Evolutionary conservation across 768 basidiomycete genomes (phyloP), one percentile per base, ranked within the genome.

Genomic region (Mycena maculata): DNA sequence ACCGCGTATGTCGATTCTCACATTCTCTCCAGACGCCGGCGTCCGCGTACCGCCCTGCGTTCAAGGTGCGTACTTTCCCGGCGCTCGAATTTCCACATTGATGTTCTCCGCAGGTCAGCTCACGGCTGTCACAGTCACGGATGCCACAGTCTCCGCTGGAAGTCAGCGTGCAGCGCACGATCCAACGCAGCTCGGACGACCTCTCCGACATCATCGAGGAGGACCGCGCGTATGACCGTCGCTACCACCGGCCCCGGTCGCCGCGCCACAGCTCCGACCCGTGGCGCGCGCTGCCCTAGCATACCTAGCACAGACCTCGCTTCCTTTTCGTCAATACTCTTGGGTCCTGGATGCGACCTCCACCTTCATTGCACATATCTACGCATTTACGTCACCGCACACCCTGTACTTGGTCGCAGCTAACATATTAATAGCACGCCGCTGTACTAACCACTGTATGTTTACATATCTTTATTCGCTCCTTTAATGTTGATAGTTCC

Each of bases 181-280:
- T 39, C 20, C n/a, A 27, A 23, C 66, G 66, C 60, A 45, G 18
- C 28, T 67, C 66, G 18, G 55, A 61, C 18, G 66, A 67, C 4
- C 28, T 56, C 9, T 44, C 45, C 9, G 59, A 60, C 8, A 22
- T 55, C 1, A 25, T 52, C 16, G 28, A 20, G 18, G 18, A 30
- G 20, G 57, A 60, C 23, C 36, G 44, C 20, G 38, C 33, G 2
- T 30, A 59, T 18, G 49, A 57, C 11, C 54, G 8, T 31, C 59
- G 52, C 7, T 67, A 55, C 53, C 52, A 60, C 48, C 36, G 58
- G 22, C 41, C 65, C 2, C 53, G 65, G 48, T 50, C 60, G 2
- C 60, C 65, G 38, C 54, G 60, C 23, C 55, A 67, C 13, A 27
- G 25, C 7, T 16, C 39, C 2, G 60, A 67, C 3, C 60, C 48